Base-by-base conservation (phyloP, 352 stramenopile genomes). In the Blastocystis sp. region DNA sequence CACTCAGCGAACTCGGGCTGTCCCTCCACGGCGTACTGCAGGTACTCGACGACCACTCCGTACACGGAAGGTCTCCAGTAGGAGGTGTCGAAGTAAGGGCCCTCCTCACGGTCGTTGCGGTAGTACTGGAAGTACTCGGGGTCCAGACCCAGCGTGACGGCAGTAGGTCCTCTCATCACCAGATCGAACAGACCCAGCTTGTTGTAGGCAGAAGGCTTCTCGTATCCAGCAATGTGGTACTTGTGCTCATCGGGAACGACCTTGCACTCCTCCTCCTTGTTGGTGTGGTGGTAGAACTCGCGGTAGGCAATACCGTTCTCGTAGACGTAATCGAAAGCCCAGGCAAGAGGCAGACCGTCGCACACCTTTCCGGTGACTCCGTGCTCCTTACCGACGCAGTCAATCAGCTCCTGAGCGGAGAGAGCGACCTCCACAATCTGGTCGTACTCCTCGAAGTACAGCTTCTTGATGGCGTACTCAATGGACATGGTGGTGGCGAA, bases 61-160 rank as follows among this genome's bases (percentile, higher is more conserved):
- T 61, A 61, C 53, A 61, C 53, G n/a, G 53, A 61, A 61, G 53
- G 53, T 61, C 53, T 61, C 53, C 53, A 61, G n/a, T 61, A 61
- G n/a, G 53, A 8, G 24, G 53, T 61, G n/a, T 61, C 53, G 53
- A 61, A 61, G n/a, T 61, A 61, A 61, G 53, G 53, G 24, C 53
- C 53, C 53, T 61, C 53, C 53, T 61, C 53, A 29, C 53, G 53
- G n/a, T 61, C 53, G n/a, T 61, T 61, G n/a, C 53, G 53, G 53
- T 61, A 61, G 53, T 61, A 61, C 53, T 61, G 53, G 53, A 61
- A 61, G 53, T 27, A 61, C 53, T 61, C 53, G n/a, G 53, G 53
- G n/a, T 61, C 53, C 53, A 61, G 53, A 61, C 53, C 53, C 53
- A 61, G 53, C 11, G 53, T 61, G 9, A 61, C 53, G 24, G 53